Evolutionary conservation across 2,329 filamentous ascomycete species (phyloP).

Genomic region (Penicillium sp.): DNA sequence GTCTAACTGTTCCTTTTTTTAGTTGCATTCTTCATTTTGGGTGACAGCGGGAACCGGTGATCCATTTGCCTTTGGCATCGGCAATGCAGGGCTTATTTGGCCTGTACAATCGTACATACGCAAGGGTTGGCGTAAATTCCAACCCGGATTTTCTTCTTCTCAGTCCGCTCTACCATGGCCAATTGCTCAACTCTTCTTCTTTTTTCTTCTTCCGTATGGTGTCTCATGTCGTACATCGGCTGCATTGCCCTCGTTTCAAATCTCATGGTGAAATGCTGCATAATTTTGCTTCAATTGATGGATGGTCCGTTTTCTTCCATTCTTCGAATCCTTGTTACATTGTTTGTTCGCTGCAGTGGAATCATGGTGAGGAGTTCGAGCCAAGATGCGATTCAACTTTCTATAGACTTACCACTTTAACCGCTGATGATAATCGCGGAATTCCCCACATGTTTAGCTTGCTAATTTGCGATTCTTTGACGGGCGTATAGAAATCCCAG

Average conservation of each 20-base stretch:
- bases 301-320: background rate
- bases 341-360: background rate
- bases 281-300: background rate
- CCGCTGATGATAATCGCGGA: conserved; percentile 4
- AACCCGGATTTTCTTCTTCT: background rate
- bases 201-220: background rate
- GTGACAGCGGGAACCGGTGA: conserved; percentile 22
- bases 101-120: conserved; percentile 1
- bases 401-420: conserved; percentile 13
- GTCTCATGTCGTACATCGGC: background rate
- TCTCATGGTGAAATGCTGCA: background rate
- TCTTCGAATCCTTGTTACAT: background rate
- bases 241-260: background rate
- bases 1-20: conserved; percentile 2
- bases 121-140: conserved; percentile 10
- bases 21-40: conserved; percentile 7
- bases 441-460: background rate
- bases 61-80: conserved; percentile 14
- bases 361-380: background rate
- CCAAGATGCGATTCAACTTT: conserved; percentile 4
- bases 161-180: background rate
- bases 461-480: conserved; percentile 3
- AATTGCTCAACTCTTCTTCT: background rate
- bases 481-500: conserved; percentile 3
- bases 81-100: conserved; percentile 5